Conservation (phyloP, 148 eudicot genomes). For the Heliosperma pusillum region DNA sequence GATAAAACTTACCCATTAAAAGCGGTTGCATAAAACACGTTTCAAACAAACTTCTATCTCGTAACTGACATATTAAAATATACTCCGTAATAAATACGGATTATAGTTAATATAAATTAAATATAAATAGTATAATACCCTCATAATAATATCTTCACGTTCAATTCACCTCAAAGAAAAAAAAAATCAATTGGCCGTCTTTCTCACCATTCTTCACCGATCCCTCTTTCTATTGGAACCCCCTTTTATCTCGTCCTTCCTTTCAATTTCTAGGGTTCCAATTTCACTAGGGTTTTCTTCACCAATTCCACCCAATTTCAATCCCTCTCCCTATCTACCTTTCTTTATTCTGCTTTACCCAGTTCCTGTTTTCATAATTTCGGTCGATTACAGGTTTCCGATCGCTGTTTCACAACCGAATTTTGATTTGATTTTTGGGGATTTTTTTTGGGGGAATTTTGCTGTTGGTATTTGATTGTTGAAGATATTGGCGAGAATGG, state of each 20-base stretch:
- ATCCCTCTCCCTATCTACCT: background rate
- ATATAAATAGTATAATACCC: too few species aligned
- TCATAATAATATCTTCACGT: too few species aligned
- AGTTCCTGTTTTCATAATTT: background rate
- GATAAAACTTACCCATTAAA: too few species aligned
- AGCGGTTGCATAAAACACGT: too few species aligned
- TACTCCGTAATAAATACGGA: too few species aligned
- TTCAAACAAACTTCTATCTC: too few species aligned
- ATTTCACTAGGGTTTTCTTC: background rate
- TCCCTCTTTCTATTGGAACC: slow-evolving; percentile 4
- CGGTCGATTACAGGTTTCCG: background rate
- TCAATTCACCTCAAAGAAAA: too few species aligned
- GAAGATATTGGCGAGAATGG: slow-evolving; percentile 22
- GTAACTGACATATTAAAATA: too few species aligned
- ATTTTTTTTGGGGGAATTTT: background rate
- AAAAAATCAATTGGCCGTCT: background rate
- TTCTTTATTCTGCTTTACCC: background rate
- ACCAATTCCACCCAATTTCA: background rate
- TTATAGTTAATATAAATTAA: too few species aligned
- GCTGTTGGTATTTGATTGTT: too few species aligned
- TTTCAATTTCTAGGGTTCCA: slow-evolving; percentile 26
- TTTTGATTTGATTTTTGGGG: background rate
- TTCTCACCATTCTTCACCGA: background rate
- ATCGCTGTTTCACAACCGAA: background rate
- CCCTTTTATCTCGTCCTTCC: slow-evolving; percentile 27